Conservation (phyloP, 306 rosid species). For the Mimosa pudica region DNA sequence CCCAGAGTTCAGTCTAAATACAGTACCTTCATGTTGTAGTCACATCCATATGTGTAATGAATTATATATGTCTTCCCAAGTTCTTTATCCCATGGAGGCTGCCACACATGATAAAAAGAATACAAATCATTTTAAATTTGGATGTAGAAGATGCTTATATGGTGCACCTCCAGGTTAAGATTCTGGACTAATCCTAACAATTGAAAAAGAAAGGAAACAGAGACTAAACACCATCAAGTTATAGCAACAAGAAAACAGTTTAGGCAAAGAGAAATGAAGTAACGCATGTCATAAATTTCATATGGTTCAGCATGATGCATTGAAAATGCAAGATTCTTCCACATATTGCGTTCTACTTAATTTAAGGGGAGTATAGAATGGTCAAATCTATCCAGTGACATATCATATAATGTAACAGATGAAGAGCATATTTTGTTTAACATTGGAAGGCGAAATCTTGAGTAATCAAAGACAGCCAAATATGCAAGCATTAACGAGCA, state of each 20-base stretch:
- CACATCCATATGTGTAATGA: slow-evolving; percentile 96
- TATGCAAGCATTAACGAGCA: background rate
- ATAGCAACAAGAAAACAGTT: background rate
- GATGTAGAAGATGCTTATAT: slow-evolving; percentile 7
- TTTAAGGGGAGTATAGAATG: background rate
- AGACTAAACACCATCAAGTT: background rate
- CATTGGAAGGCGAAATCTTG: background rate
- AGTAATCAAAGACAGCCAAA: slow-evolving; percentile 3
- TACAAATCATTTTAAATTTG: slow-evolving; percentile 25
- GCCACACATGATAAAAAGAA: slow-evolving; percentile 23
- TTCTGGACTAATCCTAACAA: background rate
- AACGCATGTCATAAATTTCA: background rate
- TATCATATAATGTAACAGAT: background rate
- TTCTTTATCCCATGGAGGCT: slow-evolving; percentile 96
- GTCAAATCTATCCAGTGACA: background rate
- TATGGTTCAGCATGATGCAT: background rate
- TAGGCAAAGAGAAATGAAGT: background rate
- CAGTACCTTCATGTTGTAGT: slow-evolving; percentile 83
- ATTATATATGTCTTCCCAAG: slow-evolving; percentile 75
- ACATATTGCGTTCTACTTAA: background rate
- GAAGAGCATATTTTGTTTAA: background rate
- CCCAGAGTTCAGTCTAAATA: slow-evolving; percentile 15
- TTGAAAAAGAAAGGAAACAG: background rate
- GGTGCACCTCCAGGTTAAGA: background rate
- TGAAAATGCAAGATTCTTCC: background rate